Conservation (phyloP, 129 eudicot species). For the Smallanthus sonchifolius region DNA sequence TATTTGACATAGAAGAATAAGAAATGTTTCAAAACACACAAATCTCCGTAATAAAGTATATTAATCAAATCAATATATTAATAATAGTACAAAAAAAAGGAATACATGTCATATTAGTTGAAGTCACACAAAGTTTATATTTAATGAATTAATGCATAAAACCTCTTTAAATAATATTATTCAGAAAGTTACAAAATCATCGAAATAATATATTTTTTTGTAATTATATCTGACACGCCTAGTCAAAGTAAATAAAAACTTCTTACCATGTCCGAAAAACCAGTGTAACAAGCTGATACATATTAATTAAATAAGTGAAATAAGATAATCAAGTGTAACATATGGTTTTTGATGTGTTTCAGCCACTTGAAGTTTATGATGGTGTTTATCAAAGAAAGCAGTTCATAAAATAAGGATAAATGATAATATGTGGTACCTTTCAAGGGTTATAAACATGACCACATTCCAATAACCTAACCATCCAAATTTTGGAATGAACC, state of each 20-base stretch:
- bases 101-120: no score
- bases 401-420: background rate
- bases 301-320: background rate
- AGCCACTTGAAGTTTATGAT: no score
- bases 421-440: constrained; percentile 33
- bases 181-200: no score
- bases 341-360: background rate
- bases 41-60: no score
- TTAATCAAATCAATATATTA: no score
- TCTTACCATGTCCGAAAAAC: constrained; percentile 54
- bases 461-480: constrained; percentile 98
- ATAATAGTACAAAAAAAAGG: no score
- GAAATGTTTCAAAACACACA: no score
- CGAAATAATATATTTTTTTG: no score
- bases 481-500: constrained; percentile 90
- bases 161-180: no score
- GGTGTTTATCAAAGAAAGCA: background rate
- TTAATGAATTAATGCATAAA: no score
- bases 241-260: constrained; percentile 12
- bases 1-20: background rate
- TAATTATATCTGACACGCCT: no score
- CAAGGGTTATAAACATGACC: constrained; percentile 87
- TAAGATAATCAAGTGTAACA: background rate
- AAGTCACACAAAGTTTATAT: no score
- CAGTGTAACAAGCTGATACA: background rate